These are phyloP conservation scores for Saccharomyces hybrid DNA, from an alignment of 1,139 yeast species.

Conservation along the genomic window DNA sequence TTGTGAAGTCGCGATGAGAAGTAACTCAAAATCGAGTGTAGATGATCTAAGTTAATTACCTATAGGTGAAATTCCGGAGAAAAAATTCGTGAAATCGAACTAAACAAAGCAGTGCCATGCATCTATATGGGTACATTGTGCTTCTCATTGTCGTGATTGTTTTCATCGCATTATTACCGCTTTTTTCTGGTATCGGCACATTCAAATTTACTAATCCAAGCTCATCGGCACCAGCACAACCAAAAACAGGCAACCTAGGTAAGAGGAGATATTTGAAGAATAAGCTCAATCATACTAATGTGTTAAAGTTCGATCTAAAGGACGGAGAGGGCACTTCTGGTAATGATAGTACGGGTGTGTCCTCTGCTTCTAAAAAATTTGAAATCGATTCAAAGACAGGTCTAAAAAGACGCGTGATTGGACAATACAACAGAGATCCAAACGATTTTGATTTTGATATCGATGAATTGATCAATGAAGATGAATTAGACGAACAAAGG, in stretches of 20 bases:
- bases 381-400: slow-evolving; percentile 26
- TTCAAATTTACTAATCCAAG: slow-evolving; percentile 16
- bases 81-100: too few species aligned
- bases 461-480: slow-evolving; percentile 32
- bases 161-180: slow-evolving; percentile 22
- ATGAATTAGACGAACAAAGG: slow-evolving; percentile 19
- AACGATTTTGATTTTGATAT: slow-evolving; percentile 31
- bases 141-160: slow-evolving; percentile 19
- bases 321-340: slow-evolving; percentile 6
- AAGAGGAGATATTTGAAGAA: slow-evolving; percentile 9
- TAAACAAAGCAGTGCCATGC: slow-evolving; percentile 12
- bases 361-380: slow-evolving; percentile 12
- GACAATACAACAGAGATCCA: slow-evolving; percentile 26
- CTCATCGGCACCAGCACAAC: background rate
- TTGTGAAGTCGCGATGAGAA: background rate
- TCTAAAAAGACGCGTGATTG: slow-evolving; percentile 27
- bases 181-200: slow-evolving; percentile 27
- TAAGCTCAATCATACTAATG: slow-evolving; percentile 7
- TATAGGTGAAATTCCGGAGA: too few species aligned
- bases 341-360: slow-evolving; percentile 3
- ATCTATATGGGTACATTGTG: slow-evolving; percentile 18
- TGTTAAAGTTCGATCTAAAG: slow-evolving; percentile 22
- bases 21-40: background rate
- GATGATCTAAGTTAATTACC: background rate
- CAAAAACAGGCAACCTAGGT: background rate